Evolutionary conservation across 2,329 filamentous ascomycete species (phyloP), one percentile per base, ranked within the genome.

Genomic region (Colletotrichum australisinense): DNA sequence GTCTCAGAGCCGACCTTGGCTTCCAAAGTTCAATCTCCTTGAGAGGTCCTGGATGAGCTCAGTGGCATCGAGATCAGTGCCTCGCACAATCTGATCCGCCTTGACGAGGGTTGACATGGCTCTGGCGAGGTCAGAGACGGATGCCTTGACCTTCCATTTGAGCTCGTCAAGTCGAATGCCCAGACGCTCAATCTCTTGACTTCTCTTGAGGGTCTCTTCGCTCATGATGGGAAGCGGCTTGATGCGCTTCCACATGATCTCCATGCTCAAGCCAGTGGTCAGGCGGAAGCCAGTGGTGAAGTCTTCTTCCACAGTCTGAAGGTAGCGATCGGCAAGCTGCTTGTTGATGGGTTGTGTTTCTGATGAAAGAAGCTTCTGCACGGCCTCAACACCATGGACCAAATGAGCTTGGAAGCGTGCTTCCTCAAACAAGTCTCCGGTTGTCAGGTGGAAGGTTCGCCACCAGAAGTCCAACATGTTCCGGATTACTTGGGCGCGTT

Each of bases 231-330:
- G 87, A 12, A 84, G 81, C 0, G 95, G 94, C 66, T 93, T 90
- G 78, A 97, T 89, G 1, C 86, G 78, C 55, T 90, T 89, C 96
- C 95, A 97, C 5, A 97, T 86, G 9, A 85, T 81, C 79, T 97
- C 93, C 93, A 97, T 97, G 76, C 91, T 92, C 14, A 95, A 84
- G 0, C 95, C 95, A 2, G 93, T 95, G 0, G 87, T 91, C 16
- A 97, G 84, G 68, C 91, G 91, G 84, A 95, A 95, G 2, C 90
- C 91, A 19, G 90, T 88, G 28, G 89, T 87, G 78, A 97, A 96
- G 63, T 87, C 87, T 52, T 84, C 84, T 56, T 87, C 82, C 2
- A 92, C 78, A 6, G 82, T 84, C 0, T 81, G 78, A 1, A 85
- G 76, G 46, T 90, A 78, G 11, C 79, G 75, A 1, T 78, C 77